Percentiles rank a stretch among this genome's conserved stretches.
Conservation (phyloP, 225 moss, liverwort and hornwort genomes). For the Straminergon stramineum region DNA sequence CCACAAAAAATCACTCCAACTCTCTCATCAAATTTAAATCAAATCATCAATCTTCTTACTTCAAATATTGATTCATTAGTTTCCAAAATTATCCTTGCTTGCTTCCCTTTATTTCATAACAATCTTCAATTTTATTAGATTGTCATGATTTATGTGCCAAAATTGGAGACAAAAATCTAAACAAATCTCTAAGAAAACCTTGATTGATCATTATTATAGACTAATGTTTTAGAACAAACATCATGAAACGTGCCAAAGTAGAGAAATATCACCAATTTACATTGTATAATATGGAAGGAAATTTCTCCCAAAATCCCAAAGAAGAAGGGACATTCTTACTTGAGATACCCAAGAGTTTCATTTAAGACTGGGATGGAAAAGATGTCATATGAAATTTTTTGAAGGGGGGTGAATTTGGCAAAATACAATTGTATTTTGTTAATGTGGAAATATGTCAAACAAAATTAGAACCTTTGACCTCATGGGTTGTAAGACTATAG, state of each 20-base stretch:
- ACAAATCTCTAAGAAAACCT: not conserved
- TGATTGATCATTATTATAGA: not conserved
- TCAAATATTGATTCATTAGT: not conserved
- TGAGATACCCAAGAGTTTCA: not conserved
- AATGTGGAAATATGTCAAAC: not conserved
- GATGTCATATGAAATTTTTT: not conserved
- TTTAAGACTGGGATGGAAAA: not conserved
- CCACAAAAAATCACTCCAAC: not conserved
- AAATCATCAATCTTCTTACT: not conserved
- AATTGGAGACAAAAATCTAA: not conserved
- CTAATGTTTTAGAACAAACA: not conserved
- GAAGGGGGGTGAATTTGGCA: not conserved
- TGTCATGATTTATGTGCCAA: accelerated
- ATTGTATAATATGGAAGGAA: not conserved
- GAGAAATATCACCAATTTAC: not conserved
- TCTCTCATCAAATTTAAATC: not conserved
- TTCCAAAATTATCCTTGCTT: not conserved
- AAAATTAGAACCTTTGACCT: not conserved
- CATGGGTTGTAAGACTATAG: not conserved
- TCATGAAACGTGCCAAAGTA: not conserved
- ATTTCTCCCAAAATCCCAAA: accelerated
- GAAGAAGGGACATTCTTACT: not conserved
- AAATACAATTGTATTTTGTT: not conserved
- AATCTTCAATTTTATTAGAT: not conserved
- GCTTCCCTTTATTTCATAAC: not conserved